Evolutionary conservation across 495 filamentous ascomycete species (phyloP), one percentile per base, ranked within the genome.

Genomic region (Filosporella fistucella): DNA sequence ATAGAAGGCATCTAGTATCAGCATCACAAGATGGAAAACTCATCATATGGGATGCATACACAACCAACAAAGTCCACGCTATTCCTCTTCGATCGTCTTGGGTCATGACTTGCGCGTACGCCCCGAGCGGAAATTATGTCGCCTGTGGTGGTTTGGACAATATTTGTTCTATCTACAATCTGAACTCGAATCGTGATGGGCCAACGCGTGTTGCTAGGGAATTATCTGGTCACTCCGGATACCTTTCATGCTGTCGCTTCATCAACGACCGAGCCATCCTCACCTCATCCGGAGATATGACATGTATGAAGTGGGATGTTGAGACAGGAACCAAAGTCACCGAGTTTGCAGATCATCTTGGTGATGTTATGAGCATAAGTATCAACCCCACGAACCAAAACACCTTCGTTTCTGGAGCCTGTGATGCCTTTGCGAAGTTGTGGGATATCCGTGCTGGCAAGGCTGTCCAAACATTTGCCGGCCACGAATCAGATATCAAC

Each of bases 91-190:
- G 93, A 42, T 98, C 93, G 6, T 98, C 93, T 20, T 98, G 93
- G 93, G 93, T 98, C 63, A 98, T 98, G 93, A 98, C 91, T 56
- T 98, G 93, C 77, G 93, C 93, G 57, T 98, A 98, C 67, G 91
- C 94, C 58, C 93, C 93, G 11, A 96, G 90, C 64, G 93, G 93
- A 16, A 98, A 98, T 67, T 98, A 88, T 63, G 93, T 98, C 42
- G 93, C 93, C 22, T 98, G 93, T 63, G 93, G 93, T 74, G 93
- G 93, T 73, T 77, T 98, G 44, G 93, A 98, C 67, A 98, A 98
- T 71, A 98, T 98, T 62, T 97, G 93, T 77, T 97, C 93, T 51
- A 95, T 98, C 61, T 98, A 98, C 76, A 98, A 98, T 70, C 83
- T 98, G 49, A 80, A 80, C 62, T 93, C 91, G 24, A 89, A 91